These are phyloP conservation scores for Lignosus rhinocerotis DNA, from an alignment of 1,284 basidiomycete species.

Conservation along the genomic window DNA sequence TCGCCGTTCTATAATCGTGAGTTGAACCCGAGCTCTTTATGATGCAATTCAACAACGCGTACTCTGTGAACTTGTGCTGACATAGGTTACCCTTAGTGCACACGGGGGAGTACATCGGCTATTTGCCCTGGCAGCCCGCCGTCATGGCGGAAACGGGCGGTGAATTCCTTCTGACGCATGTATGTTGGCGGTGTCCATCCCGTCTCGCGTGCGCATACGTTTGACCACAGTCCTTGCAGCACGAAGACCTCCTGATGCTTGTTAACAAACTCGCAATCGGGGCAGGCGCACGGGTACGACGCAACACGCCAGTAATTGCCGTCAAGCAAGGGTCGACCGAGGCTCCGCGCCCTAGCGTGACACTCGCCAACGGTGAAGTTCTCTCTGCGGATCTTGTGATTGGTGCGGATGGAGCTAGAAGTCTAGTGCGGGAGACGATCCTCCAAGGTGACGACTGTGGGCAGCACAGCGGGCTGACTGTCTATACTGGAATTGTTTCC, in stretches of 20 bases:
- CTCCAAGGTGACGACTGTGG: slow-evolving; percentile 16
- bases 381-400: slow-evolving; percentile 41
- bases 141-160: slow-evolving; percentile 55
- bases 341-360: slow-evolving; percentile 30
- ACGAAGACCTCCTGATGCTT: slow-evolving; percentile 47
- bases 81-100: slow-evolving; percentile 36
- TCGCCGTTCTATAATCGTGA: slow-evolving; percentile 33
- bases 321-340: slow-evolving; percentile 28
- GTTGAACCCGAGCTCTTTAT: background rate
- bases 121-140: slow-evolving; percentile 50
- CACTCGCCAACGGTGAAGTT: slow-evolving; percentile 38
- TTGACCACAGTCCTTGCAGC: slow-evolving; percentile 30
- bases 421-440: slow-evolving; percentile 32
- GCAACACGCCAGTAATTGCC: slow-evolving; percentile 38
- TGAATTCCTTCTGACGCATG: slow-evolving; percentile 44
- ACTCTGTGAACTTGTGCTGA: background rate
- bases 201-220: background rate
- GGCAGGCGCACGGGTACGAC: slow-evolving; percentile 42
- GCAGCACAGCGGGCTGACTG: slow-evolving; percentile 16
- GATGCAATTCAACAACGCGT: background rate
- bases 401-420: slow-evolving; percentile 42
- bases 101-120: slow-evolving; percentile 45
- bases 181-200: slow-evolving; percentile 9
- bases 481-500: slow-evolving; percentile 22
- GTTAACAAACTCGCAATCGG: slow-evolving; percentile 42